These are phyloP conservation scores for Tulasnella sp. DNA, from an alignment of 768 basidiomycete genomes.

Conservation along the genomic window DNA sequence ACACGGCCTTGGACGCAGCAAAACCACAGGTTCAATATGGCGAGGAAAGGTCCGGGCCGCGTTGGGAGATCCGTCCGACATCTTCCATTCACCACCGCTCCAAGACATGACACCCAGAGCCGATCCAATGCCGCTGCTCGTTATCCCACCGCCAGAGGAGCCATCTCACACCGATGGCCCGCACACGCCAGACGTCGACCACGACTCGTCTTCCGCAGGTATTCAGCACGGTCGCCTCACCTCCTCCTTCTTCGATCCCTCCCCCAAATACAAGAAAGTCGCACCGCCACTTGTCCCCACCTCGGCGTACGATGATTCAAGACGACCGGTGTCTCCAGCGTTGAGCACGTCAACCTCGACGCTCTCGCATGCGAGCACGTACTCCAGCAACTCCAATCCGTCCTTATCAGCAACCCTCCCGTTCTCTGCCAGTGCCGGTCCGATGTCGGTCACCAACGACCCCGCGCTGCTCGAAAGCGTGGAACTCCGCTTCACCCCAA, in stretches of 20 bases:
- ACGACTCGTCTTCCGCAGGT: neutral
- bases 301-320: neutral
- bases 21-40: constrained; percentile 10
- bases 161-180: neutral
- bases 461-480: neutral
- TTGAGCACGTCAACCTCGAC: constrained; percentile 3
- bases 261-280: neutral
- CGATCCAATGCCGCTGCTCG: neutral
- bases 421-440: neutral
- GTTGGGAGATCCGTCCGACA: neutral
- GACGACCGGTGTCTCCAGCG: neutral
- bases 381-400: constrained; percentile 7
- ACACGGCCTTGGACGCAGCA: neutral
- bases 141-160: neutral
- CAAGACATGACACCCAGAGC: constrained; percentile 4
- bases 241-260: constrained; percentile 1
- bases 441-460: neutral
- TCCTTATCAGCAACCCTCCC: constrained; percentile 6
- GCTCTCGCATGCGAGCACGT: constrained; percentile 6
- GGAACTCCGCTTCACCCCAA: constrained; percentile 5
- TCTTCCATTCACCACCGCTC: neutral
- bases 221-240: neutral
- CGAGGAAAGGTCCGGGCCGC: neutral
- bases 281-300: neutral
- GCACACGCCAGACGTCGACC: neutral